phyloP scores from a whole-genome alignment of 768 basidiomycete species.

The Tremella yokohamensis region DNA sequence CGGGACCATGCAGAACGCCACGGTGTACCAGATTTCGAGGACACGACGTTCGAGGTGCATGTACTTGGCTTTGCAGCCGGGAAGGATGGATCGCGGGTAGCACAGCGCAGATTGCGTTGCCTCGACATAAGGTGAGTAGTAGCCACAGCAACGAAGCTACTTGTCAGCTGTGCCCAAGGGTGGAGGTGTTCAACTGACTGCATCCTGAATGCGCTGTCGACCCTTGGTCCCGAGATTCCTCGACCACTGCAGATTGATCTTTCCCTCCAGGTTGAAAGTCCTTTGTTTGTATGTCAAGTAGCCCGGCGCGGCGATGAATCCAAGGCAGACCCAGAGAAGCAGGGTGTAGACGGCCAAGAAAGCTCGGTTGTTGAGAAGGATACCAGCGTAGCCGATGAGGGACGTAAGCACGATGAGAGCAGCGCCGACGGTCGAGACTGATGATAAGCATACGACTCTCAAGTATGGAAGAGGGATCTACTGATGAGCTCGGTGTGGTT shows the following conservation, averaged over 20 bases:
- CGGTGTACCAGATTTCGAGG: constrained; percentile 64
- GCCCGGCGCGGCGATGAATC: constrained; percentile 67
- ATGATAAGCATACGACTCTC: background rate
- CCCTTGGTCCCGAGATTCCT: constrained; percentile 60
- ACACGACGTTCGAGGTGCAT: constrained; percentile 60
- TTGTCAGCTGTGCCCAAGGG: background rate
- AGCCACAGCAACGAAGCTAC: constrained; percentile 71
- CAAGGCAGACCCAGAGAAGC: constrained; percentile 70
- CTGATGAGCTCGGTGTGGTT: constrained; percentile 64
- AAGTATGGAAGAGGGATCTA: constrained; percentile 29
- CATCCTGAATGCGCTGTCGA: constrained; percentile 67
- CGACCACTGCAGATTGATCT: constrained; percentile 75
- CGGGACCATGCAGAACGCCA: constrained; percentile 65
- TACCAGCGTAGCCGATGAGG: constrained; percentile 71
- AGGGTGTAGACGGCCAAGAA: constrained; percentile 73
- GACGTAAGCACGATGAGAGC: constrained; percentile 62
- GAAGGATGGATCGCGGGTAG: constrained; percentile 66
- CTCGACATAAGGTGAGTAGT: constrained; percentile 74
- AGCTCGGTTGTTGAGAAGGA: constrained; percentile 75
- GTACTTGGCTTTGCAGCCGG: constrained; percentile 70
- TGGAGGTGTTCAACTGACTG: constrained; percentile 34
- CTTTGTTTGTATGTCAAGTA: constrained; percentile 73
- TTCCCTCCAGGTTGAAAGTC: constrained; percentile 76
- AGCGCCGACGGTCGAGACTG: constrained; percentile 66
- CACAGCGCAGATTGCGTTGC: constrained; percentile 71